Evolutionary conservation across 495 filamentous ascomycete genomes (phyloP), one percentile per base, ranked within the genome.

Genomic region (Neurospora tetrasperma): DNA sequence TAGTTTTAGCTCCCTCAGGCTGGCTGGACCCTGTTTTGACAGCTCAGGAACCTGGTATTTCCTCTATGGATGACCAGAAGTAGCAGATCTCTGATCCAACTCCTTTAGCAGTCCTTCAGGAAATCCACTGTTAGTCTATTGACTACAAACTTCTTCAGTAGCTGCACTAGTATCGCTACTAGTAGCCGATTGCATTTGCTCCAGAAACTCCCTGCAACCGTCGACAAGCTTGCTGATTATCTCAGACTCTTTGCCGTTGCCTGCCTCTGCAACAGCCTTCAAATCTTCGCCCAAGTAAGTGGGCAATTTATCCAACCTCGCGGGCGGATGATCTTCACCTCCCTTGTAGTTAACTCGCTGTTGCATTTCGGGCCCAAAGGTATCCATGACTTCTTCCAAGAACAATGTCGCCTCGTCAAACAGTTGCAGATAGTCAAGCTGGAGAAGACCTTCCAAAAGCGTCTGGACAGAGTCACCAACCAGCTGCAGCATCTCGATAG

Each of bases 361-460:
- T 35, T 72, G 40, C 43, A 74, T 54, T 12, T 70, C 66, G 12
- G 66, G 42, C 6, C 73, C 73, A 40, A 27, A 71, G 14, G 11
- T 6, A 71, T 71, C 40, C 46, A 31, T 42, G 12, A 74, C 42
- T 8, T 27, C 54, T 42, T 71, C 40, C 5, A 75, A 59, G 41
- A 77, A 46, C 16, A 59, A 48, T 12, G 71, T 18, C 3, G 75
- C 70, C 16, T 76, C 70, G 31, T 76, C 66, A 59, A 72, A 74
- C 54, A 79, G 71, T 35, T 41, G 7, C 23, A 79, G 75, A 23
- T 74, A 78, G 69, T 79, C 71, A 18, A 79, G 73, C 6, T 72
- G 73, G 31, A 79, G 73, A n/a, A 78, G 43, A 16, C 74, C 77
- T 11, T 76, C 75, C 7, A 79, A 10, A n/a, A 77, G 73, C 3